Conservation (phyloP, 1,284 basidiomycete species). For the Leccinum variabile region DNA sequence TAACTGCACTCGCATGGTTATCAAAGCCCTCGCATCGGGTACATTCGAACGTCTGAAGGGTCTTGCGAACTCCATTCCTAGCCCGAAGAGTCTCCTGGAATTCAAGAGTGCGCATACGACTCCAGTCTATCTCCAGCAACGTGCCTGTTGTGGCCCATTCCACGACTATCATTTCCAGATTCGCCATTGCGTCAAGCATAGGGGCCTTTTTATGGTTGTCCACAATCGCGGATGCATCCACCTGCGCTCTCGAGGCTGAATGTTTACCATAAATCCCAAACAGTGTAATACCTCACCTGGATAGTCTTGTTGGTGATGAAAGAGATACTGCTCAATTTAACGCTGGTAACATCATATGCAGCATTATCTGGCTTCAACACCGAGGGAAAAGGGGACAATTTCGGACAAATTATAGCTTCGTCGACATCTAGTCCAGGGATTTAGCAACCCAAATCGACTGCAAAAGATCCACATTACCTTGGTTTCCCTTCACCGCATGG, state of each 20-base stretch:
- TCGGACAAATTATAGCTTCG: conserved; percentile 62
- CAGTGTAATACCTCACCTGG: conserved; percentile 55
- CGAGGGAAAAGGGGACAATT: conserved; percentile 66
- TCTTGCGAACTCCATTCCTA: conserved; percentile 53
- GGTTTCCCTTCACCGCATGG: conserved; percentile 54
- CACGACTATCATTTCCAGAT: conserved; percentile 50
- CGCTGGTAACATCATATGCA: conserved; percentile 68
- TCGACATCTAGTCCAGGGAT: conserved; percentile 53
- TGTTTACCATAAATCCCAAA: not conserved
- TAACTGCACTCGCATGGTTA: conserved; percentile 32
- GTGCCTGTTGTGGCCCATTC: conserved; percentile 53
- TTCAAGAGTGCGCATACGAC: conserved; percentile 79
- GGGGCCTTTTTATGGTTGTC: conserved; percentile 63
- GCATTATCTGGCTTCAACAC: conserved; percentile 51
- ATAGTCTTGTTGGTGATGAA: conserved; percentile 71
- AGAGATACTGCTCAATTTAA: conserved; percentile 76
- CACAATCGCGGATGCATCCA: conserved; percentile 70
- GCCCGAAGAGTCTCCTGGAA: conserved; percentile 83
- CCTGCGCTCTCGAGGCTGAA: conserved; percentile 41
- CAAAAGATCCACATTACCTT: conserved; percentile 43
- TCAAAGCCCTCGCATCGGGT: conserved; percentile 64
- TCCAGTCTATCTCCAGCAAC: conserved; percentile 85
- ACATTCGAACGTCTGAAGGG: conserved; percentile 50
- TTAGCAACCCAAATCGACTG: not conserved
- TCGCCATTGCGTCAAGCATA: conserved; percentile 54